A percentile compares a stretch with the other conserved stretches of the same genome.
These are phyloP conservation scores for Sordaria brevicollis DNA, from an alignment of 495 filamentous ascomycete species.

Conservation along the genomic window DNA sequence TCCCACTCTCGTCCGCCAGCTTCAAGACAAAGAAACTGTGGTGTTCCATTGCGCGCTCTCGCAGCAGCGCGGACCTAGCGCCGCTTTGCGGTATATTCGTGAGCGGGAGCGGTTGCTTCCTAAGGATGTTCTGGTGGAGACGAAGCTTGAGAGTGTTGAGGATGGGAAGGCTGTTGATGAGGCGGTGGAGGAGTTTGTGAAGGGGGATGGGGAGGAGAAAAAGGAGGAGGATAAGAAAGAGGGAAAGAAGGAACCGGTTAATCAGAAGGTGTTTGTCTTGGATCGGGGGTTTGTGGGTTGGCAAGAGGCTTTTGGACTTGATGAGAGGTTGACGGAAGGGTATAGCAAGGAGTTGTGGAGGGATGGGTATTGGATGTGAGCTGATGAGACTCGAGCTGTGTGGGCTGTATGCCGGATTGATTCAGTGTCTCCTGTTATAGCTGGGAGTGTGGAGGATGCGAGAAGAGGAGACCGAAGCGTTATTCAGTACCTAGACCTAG, in stretches of 20 bases:
- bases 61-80: constrained; percentile 72
- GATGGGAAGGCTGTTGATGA: not conserved
- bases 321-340: constrained; percentile 72
- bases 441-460: not conserved
- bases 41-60: constrained; percentile 95
- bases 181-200: not conserved
- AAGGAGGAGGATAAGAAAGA: constrained; percentile 2
- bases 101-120: constrained; percentile 44
- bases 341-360: constrained; percentile 83
- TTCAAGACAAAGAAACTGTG: constrained; percentile 69
- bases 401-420: too few species aligned
- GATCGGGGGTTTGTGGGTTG: constrained; percentile 83
- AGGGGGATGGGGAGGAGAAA: constrained; percentile 6
- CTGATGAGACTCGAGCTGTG: too few species aligned
- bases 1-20: constrained; percentile 69
- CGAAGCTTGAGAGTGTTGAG: constrained; percentile 4
- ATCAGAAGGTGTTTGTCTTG: constrained; percentile 70
- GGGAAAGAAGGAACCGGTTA: constrained; percentile 13
- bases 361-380: constrained; percentile 41
- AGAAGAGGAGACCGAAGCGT: too few species aligned
- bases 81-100: constrained; percentile 58
- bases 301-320: constrained; percentile 79
- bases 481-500: too few species aligned
- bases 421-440: too few species aligned
- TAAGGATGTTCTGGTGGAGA: constrained; percentile 2